Percentiles rank a stretch among this genome's conserved stretches.
Evolutionary conservation across 1,284 basidiomycete genomes (phyloP).

Genomic region (Hemileia vastatrix): DNA sequence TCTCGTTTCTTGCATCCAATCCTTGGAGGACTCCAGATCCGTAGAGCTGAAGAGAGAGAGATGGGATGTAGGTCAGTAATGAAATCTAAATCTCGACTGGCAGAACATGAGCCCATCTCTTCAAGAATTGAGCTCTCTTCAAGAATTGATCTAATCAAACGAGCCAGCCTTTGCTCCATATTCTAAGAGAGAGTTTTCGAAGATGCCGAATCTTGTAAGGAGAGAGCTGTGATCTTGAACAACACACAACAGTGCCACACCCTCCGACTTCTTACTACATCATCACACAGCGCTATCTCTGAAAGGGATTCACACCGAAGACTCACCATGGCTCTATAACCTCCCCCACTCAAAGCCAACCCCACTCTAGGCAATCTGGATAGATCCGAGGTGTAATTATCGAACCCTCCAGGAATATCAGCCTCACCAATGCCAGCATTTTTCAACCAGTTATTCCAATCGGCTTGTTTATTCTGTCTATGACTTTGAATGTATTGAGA

Average conservation of each 20-base stretch:
- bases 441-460: no score
- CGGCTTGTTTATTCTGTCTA: no score
- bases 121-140: constrained; percentile 8
- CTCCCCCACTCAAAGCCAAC: constrained; percentile 48
- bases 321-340: constrained; percentile 48
- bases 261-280: background rate
- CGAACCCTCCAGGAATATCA: no score
- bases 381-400: no score
- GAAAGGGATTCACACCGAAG: background rate
- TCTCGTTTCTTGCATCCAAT: constrained; percentile 15
- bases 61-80: constrained; percentile 9
- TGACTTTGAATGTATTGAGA: no score
- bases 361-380: constrained; percentile 45
- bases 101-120: constrained; percentile 12
- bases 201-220: background rate
- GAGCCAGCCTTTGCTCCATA: background rate
- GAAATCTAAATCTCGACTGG: constrained; percentile 15
- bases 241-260: background rate
- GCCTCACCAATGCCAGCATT: no score
- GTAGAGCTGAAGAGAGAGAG: constrained; percentile 12
- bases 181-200: constrained; percentile 1
- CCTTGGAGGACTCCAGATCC: constrained; percentile 24
- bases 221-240: background rate
- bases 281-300: background rate
- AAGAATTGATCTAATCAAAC: constrained; percentile 1